Base-by-base conservation (phyloP, 108 stramenopile species). In the Nitzschia palea region DNA sequence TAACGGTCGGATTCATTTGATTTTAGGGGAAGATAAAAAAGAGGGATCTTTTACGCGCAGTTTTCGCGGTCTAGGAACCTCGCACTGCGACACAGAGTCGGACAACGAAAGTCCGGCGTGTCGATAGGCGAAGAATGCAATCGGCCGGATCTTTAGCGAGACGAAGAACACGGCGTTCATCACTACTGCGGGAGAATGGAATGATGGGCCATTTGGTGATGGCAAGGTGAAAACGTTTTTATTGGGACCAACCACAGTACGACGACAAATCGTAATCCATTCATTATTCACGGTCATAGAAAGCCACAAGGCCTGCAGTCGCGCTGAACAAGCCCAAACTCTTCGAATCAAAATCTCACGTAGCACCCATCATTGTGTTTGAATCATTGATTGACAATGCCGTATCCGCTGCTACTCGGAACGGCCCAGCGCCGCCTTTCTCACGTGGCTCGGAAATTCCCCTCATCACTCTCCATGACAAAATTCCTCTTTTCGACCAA, bases 401-500 rank as follows among this genome's bases (percentile, higher is more conserved):
- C 59, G n/a, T 60, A 60, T 40, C 59, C 59, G 9, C 27, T 40
- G 59, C 22, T 43, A n/a, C 28, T 55, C 27, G 59, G 40, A 40
- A 42, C 59, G 36, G 33, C 27, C 10, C 40, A 28, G 25, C 59
- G 59, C 40, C 59, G 59, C 15, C 26, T 60, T 36, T 9, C 37
- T 26, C 59, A 31, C 12, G 37, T n/a, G 32, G 37, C 59, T 40
- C 47, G 47, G 5, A 18, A 8, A 4, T n/a, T 5, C 4, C 15
- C 15, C 15, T n/a, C n/a, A n/a, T 17, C 51, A 14, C 23, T 26
- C 20, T 26, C 51, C 17, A 52, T 23, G 20, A 14, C 40, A 42
- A 30, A 25, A 30, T 9, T 32, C 10, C 30, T 55, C 22, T 68
- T 68, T 30, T 68, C 67, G 18, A 56, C 55, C 32, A 55, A 55